Evolutionary conservation across 2,329 filamentous ascomycete genomes (phyloP).

Genomic region (Pestalotiopsis sp.): DNA sequence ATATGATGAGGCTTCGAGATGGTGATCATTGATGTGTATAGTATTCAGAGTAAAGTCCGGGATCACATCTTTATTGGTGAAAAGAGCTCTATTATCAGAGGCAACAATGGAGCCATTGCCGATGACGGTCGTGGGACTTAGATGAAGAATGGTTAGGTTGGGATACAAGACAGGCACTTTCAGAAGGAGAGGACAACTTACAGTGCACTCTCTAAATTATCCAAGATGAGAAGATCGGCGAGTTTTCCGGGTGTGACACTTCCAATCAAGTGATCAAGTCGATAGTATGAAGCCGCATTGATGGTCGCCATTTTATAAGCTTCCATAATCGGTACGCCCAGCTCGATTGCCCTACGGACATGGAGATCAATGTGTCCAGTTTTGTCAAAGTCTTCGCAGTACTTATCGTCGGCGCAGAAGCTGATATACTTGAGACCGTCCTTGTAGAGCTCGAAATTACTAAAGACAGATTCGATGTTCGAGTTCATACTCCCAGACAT

Average conservation of each 20-base stretch:
- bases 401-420: conserved; percentile 25
- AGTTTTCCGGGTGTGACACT: conserved; percentile 24
- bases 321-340: conserved; percentile 18
- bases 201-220: conserved; percentile 18
- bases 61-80: conserved; percentile 20
- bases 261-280: conserved; percentile 23
- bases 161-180: neutral
- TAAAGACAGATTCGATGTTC: conserved; percentile 23
- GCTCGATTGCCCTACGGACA: conserved; percentile 21
- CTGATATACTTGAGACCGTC: conserved; percentile 21
- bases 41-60: conserved; percentile 23
- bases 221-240: conserved; percentile 21
- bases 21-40: conserved; percentile 14
- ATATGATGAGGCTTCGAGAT: conserved; percentile 15
- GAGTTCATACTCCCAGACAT: conserved; percentile 27
- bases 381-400: conserved; percentile 21
- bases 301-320: conserved; percentile 24
- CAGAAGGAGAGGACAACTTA: neutral
- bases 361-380: conserved; percentile 23
- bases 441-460: conserved; percentile 18
- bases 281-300: conserved; percentile 23
- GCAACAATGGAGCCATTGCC: conserved; percentile 24
- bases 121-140: conserved; percentile 21
- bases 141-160: neutral
- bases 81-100: conserved; percentile 20